Percentiles rank a stretch among this genome's conserved stretches.
Evolutionary conservation across 768 basidiomycete genomes (phyloP).

Genomic region (Asterophora lycoperdoides): DNA sequence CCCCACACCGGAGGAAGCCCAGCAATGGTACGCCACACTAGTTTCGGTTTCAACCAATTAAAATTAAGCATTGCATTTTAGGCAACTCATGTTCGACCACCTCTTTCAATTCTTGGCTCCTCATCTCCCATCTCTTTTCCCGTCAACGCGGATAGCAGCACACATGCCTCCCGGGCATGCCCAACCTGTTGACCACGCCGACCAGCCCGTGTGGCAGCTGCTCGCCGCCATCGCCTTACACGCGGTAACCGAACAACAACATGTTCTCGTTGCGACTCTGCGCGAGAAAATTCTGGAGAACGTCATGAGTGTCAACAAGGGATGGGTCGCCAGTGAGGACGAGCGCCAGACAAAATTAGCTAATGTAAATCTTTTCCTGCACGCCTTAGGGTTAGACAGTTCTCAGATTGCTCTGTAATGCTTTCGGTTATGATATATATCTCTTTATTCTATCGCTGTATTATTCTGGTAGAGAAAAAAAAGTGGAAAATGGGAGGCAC

Average conservation of each 20-base stretch:
- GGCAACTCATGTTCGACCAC: constrained; percentile 86
- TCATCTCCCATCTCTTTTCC: constrained; percentile 79
- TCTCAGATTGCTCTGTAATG: constrained; percentile 65
- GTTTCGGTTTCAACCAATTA: neutral
- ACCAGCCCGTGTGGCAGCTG: constrained; percentile 95
- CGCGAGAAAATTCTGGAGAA: constrained; percentile 94
- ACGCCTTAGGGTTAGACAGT: constrained; percentile 65
- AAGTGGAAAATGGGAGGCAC: too few species aligned
- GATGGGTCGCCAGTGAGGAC: constrained; percentile 68
- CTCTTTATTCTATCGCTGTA: neutral
- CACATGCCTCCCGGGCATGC: constrained; percentile 30
- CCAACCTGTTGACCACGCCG: constrained; percentile 57
- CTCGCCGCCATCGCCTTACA: constrained; percentile 85
- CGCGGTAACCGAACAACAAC: constrained; percentile 83
- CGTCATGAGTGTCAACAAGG: constrained; percentile 73
- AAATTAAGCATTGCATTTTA: constrained; percentile 27
- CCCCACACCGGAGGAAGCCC: constrained; percentile 68
- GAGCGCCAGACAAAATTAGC: constrained; percentile 74
- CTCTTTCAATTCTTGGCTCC: constrained; percentile 78
- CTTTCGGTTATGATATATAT: constrained; percentile 15
- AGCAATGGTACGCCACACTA: constrained; percentile 53
- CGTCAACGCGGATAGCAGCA: constrained; percentile 70
- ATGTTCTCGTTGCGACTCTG: constrained; percentile 75
- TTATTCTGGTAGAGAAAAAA: too few species aligned
- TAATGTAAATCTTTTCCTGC: constrained; percentile 90